A percentile compares a stretch with the other conserved stretches of the same genome.
Conservation (phyloP, 306 rosid species). For the Vigna reflexopilosa region DNA sequence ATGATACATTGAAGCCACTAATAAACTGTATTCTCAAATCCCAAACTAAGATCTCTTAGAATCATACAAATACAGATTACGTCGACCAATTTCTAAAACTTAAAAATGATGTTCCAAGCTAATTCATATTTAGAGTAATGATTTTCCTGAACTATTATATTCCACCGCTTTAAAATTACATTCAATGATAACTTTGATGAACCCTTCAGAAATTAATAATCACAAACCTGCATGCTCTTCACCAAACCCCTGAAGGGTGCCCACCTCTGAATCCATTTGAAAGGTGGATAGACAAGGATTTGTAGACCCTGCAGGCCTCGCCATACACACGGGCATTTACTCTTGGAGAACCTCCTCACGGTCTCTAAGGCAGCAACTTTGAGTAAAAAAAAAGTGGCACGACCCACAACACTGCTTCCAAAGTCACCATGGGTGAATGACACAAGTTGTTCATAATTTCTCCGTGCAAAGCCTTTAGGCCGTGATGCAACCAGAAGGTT, state of each 20-base stretch:
- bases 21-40: slow-evolving; percentile 12
- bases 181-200: not conserved
- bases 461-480: slow-evolving; percentile 53
- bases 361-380: slow-evolving; percentile 88
- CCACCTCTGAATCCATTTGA: slow-evolving; percentile 84
- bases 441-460: slow-evolving; percentile 48
- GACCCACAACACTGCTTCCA: slow-evolving; percentile 57
- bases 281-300: slow-evolving; percentile 78
- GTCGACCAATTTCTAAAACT: slow-evolving; percentile 15
- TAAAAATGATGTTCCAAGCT: slow-evolving; percentile 6
- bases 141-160: slow-evolving; percentile 21
- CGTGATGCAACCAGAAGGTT: slow-evolving; percentile 56
- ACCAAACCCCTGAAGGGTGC: slow-evolving; percentile 75
- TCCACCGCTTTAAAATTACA: slow-evolving; percentile 13
- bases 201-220: slow-evolving; percentile 30
- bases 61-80: slow-evolving; percentile 11
- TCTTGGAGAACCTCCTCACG: slow-evolving; percentile 70
- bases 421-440: slow-evolving; percentile 53
- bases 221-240: slow-evolving; percentile 81
- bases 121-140: slow-evolving; percentile 11
- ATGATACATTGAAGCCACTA: slow-evolving; percentile 1
- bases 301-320: slow-evolving; percentile 84
- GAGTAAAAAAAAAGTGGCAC: slow-evolving; percentile 63
- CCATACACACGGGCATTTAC: slow-evolving; percentile 82
- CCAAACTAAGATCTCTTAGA: slow-evolving; percentile 19